phyloP scores from a whole-genome alignment of 2,329 filamentous ascomycete species.

The Colletotrichum somersetense region DNA sequence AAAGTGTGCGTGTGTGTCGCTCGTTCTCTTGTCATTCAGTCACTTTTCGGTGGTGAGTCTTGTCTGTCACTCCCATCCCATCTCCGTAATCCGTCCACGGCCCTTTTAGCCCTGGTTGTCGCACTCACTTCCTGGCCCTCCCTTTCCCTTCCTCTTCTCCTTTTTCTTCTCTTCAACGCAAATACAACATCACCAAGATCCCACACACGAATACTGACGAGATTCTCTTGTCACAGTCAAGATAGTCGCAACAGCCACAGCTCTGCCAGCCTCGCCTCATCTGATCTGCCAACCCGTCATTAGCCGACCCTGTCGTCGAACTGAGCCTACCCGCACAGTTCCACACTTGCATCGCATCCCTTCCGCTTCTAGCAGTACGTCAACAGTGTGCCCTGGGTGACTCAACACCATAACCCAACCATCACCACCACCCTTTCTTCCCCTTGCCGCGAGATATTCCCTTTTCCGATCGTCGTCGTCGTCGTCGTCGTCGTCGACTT shows the following conservation, averaged over 20 bases:
- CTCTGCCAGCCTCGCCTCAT: constrained; percentile 53
- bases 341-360: constrained; percentile 41
- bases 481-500: not conserved
- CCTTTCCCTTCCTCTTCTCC: constrained; percentile 53
- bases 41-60: constrained; percentile 7
- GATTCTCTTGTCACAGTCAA: constrained; percentile 72
- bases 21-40: constrained; percentile 25
- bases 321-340: constrained; percentile 45
- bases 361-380: constrained; percentile 46
- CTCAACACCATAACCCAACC: constrained; percentile 36
- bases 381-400: constrained; percentile 37
- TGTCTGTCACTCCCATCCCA: constrained; percentile 38
- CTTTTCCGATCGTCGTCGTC: not conserved
- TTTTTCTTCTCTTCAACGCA: constrained; percentile 58
- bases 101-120: constrained; percentile 45
- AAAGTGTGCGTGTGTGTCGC: not conserved
- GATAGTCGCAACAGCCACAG: constrained; percentile 66
- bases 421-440: constrained; percentile 20
- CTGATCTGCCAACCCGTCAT: constrained; percentile 47
- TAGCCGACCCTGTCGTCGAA: constrained; percentile 37
- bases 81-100: constrained; percentile 44
- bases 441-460: not conserved
- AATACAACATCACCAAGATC: constrained; percentile 61
- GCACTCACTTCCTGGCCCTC: constrained; percentile 46
- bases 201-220: constrained; percentile 60